Evolutionary conservation across 2,329 filamentous ascomycete genomes (phyloP).

Genomic region (Pseudogymnoascus sp.): DNA sequence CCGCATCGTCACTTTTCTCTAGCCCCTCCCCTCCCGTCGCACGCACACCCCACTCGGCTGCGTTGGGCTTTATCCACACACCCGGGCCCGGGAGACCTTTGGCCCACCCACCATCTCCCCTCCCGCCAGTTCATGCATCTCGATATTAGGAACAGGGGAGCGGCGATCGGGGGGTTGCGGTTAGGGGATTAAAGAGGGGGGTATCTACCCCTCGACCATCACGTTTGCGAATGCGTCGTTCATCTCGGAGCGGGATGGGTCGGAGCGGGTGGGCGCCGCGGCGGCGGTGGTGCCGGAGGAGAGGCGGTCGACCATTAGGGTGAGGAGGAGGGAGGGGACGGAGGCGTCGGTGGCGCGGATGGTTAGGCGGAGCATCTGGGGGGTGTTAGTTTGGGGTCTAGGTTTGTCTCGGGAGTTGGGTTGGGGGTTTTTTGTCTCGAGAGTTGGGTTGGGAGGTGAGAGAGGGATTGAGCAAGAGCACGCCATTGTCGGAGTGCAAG

Average conservation of each 20-base stretch:
- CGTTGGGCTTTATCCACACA: too few species aligned
- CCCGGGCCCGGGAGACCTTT: not conserved
- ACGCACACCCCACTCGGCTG: not conserved
- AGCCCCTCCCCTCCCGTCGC: not conserved
- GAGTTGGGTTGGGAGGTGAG: not conserved
- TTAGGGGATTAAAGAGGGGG: too few species aligned
- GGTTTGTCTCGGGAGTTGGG: not conserved
- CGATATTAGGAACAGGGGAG: too few species aligned
- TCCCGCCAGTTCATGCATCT: not conserved
- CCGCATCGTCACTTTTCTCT: not conserved
- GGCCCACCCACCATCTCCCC: too few species aligned
- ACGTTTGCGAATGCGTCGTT: slow-evolving; percentile 26
- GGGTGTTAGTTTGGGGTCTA: slow-evolving; percentile 16
- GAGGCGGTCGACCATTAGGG: slow-evolving; percentile 79
- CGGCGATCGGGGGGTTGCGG: not conserved
- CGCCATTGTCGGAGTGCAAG: not conserved
- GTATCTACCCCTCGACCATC: slow-evolving; percentile 16
- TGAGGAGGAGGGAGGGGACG: slow-evolving; percentile 71
- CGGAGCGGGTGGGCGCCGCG: slow-evolving; percentile 14
- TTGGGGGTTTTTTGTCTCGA: not conserved
- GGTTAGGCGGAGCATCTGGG: slow-evolving; percentile 91
- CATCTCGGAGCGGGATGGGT: slow-evolving; percentile 24
- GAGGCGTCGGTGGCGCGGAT: slow-evolving; percentile 88
- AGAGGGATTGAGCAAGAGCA: not conserved
- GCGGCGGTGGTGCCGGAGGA: slow-evolving; percentile 37